phyloP scores from a whole-genome alignment of 768 basidiomycete genomes.

The Sporobolomyces pararoseus region DNA sequence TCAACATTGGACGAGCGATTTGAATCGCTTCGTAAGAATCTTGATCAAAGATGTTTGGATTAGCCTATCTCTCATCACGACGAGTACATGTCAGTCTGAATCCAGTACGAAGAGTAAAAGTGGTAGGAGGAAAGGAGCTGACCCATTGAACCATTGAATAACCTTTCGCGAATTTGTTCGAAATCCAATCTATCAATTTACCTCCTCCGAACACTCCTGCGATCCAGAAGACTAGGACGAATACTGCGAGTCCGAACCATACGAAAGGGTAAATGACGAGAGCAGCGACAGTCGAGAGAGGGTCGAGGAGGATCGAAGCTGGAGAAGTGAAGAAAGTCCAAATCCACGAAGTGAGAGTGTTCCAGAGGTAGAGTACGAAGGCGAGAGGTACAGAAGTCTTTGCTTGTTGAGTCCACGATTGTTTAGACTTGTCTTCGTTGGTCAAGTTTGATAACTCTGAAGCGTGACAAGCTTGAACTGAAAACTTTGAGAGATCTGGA shows the following conservation, averaged over 20 bases:
- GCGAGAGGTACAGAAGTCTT: background rate
- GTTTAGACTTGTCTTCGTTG: background rate
- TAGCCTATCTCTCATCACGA: conserved; percentile 1
- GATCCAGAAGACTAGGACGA: conserved; percentile 11
- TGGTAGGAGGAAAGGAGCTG: background rate
- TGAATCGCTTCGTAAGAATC: background rate
- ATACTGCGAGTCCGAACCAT: conserved; percentile 1
- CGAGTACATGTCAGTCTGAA: background rate
- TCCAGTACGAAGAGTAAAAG: background rate
- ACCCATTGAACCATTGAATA: conserved; percentile 28
- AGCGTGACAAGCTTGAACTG: conserved; percentile 6
- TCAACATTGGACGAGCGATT: background rate
- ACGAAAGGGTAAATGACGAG: conserved; percentile 23
- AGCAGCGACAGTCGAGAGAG: background rate
- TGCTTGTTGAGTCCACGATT: background rate
- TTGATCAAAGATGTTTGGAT: conserved; percentile 19
- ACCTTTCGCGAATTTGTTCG: conserved; percentile 6
- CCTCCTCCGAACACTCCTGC: background rate
- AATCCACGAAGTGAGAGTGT: background rate
- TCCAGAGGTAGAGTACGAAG: conserved; percentile 6
- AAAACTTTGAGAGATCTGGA: background rate
- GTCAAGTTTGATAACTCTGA: background rate
- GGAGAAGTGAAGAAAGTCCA: conserved; percentile 25
- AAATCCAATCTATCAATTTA: background rate
- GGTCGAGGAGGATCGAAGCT: conserved; percentile 23